phyloP scores from a whole-genome alignment of 495 filamentous ascomycete genomes.

The Lepidopterella palustris region DNA sequence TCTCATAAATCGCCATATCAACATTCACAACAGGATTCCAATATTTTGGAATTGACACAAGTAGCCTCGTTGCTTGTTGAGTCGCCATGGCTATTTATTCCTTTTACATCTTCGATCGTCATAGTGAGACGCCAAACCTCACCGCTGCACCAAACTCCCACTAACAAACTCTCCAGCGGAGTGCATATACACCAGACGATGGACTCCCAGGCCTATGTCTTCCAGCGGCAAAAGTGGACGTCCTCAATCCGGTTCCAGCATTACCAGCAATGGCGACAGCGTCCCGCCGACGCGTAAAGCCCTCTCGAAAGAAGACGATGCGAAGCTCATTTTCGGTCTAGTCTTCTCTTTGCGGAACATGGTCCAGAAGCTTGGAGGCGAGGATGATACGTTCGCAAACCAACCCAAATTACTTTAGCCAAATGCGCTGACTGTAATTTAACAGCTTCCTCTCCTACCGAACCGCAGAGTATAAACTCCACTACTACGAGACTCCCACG shows the following conservation, averaged over 20 bases:
- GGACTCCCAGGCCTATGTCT: constrained; percentile 50
- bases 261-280: constrained; percentile 31
- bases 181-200: constrained; percentile 90
- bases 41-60: no score
- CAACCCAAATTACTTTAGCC: background rate
- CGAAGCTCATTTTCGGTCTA: constrained; percentile 94
- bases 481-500: constrained; percentile 97
- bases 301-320: constrained; percentile 72
- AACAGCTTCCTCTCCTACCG: constrained; percentile 79
- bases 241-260: constrained; percentile 32
- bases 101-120: constrained; percentile 98
- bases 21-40: no score
- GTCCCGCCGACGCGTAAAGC: constrained; percentile 32
- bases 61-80: no score
- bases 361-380: constrained; percentile 87
- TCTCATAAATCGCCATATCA: no score
- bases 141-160: constrained; percentile 1
- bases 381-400: constrained; percentile 62
- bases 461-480: constrained; percentile 92
- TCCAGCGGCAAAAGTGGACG: constrained; percentile 31
- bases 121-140: constrained; percentile 52
- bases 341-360: constrained; percentile 95
- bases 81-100: constrained; percentile 85
- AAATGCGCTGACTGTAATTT: background rate
- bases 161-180: constrained; percentile 55